phyloP scores from a whole-genome alignment of 139 green algal species.

The Haematococcus lacustris region DNA sequence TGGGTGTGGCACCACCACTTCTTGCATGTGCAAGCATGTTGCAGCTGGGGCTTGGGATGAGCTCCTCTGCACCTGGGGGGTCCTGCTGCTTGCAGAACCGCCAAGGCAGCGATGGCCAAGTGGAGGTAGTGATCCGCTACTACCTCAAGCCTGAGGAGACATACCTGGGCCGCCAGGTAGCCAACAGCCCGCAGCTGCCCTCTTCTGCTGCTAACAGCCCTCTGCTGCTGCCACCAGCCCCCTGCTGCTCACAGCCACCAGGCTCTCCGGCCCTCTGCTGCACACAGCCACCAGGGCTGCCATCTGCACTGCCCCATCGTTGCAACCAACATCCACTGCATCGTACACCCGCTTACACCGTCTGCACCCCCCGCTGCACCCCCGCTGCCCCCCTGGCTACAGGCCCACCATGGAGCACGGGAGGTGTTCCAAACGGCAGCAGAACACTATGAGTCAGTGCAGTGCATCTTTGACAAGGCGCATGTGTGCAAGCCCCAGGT shows the following conservation, averaged over 20 bases:
- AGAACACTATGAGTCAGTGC: slow-evolving; percentile 26
- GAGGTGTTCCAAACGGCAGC: slow-evolving; percentile 73
- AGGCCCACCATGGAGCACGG: slow-evolving; percentile 66
- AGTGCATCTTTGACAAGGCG: slow-evolving; percentile 17
- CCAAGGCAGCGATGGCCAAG: slow-evolving; percentile 14
- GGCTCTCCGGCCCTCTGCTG: background rate
- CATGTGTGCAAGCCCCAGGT: slow-evolving; percentile 10
- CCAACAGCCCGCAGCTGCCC: background rate
- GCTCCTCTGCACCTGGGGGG: background rate
- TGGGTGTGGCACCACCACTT: background rate
- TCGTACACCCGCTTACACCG: no score
- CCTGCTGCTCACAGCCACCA: background rate
- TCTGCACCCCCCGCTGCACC: background rate
- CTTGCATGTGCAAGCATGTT: background rate
- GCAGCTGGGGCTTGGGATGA: background rate
- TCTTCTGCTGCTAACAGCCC: background rate
- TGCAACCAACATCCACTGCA: background rate
- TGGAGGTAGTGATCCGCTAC: slow-evolving; percentile 52
- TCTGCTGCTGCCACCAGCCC: background rate
- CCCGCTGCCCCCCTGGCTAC: slow-evolving; percentile 1
- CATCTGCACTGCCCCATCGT: background rate
- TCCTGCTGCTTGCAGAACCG: slow-evolving; percentile 6
- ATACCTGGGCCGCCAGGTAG: slow-evolving; percentile 62
- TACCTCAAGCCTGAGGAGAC: slow-evolving; percentile 82
- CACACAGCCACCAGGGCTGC: no score